A percentile compares a stretch with the other conserved stretches of the same genome.
Conservation (phyloP, 805 yeast genomes). For the Ogataea ramenticola region DNA sequence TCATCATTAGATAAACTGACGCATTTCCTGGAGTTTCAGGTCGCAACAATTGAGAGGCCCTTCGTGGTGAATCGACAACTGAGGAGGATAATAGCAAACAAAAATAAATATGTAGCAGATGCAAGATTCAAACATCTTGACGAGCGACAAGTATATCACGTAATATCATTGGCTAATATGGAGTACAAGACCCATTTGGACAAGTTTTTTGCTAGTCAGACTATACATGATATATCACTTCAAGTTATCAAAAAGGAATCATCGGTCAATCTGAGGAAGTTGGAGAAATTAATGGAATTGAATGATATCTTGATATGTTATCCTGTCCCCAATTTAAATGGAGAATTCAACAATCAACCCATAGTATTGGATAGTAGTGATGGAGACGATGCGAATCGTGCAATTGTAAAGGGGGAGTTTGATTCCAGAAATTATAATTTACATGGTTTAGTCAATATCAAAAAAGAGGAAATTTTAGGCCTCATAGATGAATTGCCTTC, state of each 20-base stretch:
- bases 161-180: neutral
- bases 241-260: slow-evolving; percentile 22
- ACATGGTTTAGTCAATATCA: slow-evolving; percentile 16
- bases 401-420: neutral
- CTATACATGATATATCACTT: slow-evolving; percentile 21
- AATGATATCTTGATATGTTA: slow-evolving; percentile 21
- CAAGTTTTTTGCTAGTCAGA: slow-evolving; percentile 22
- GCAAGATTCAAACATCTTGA: neutral
- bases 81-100: neutral
- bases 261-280: slow-evolving; percentile 5
- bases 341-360: slow-evolving; percentile 5
- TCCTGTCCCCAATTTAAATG: slow-evolving; percentile 18
- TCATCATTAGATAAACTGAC: slow-evolving; percentile 16
- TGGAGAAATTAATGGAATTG: slow-evolving; percentile 17
- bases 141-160: neutral
- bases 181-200: slow-evolving; percentile 11
- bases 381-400: slow-evolving; percentile 4
- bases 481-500: slow-evolving; percentile 25
- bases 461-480: slow-evolving; percentile 15
- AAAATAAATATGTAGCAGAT: neutral
- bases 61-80: slow-evolving; percentile 8
- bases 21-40: slow-evolving; percentile 17
- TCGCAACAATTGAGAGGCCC: slow-evolving; percentile 12
- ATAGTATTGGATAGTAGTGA: neutral
- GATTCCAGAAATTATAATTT: slow-evolving; percentile 8